Base-by-base conservation (phyloP, 495 filamentous ascomycete species). In the Lentithecium fluviatile region DNA sequence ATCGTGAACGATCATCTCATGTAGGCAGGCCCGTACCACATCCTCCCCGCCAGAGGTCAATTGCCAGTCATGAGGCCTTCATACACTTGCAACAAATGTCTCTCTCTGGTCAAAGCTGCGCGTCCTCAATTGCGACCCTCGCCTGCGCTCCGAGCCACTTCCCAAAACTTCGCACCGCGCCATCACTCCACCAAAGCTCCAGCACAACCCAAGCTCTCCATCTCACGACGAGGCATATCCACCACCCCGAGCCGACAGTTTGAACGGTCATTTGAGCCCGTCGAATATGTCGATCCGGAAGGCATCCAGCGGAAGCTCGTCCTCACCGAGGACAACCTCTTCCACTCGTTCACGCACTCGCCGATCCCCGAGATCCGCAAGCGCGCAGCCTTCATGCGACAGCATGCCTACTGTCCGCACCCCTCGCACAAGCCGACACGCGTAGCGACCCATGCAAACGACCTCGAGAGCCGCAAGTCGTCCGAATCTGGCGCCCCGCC, bases 361-460 rank as follows among this genome's bases (percentile, higher is more conserved):
- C 94, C 95, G 12, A 85, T 88, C 21, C 84, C 88, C 29, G 85
- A 85, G 13, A 96, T 99, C 42, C 84, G 93, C 64, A 78, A 82
- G 56, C 85, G 95, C 45, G 95, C 94, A 20, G 86, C 86, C 26
- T 92, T 87, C 67, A 97, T 96, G 67, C 90, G 88, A 66, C 86
- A 91, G 63, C 88, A 96, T 73, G 91, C 90, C 5, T 86, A 88
- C 71, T 99, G 94, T 69, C 90, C 94, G 11, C 94, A 99, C 65
- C 89, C 88, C 0, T 80, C 83, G 46, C 94, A 99, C 71, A 83
- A 81, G 40, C 81, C 84, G 58, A 89, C 86, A 11, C 80, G 86
- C 34, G 69, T 79, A 11, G 76, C 85, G 3, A 74, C 74, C 52
- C 82, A 77, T 6, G 84, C 85, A 2, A 75, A 82, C 52, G 85